A percentile compares a stretch with the other conserved stretches of the same genome.
phyloP scores from a whole-genome alignment of 257 asterid genomes.

The Vinca minor region DNA sequence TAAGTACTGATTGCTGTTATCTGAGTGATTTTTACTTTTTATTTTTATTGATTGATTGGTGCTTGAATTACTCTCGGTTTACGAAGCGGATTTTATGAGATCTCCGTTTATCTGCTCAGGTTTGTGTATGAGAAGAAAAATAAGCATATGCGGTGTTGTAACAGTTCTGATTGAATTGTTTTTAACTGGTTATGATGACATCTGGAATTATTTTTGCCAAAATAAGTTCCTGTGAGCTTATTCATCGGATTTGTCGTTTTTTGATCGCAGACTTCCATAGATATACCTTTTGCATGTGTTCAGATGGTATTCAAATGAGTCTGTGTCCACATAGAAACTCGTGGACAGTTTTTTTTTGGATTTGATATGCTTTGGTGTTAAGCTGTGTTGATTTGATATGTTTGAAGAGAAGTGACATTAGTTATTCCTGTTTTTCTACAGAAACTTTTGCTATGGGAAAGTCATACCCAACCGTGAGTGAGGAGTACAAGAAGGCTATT shows the following conservation, averaged over 20 bases:
- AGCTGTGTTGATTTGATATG: neutral
- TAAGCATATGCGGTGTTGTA: neutral
- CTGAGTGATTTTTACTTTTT: too few species aligned
- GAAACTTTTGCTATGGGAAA: slow-evolving; percentile 51
- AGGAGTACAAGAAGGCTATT: slow-evolving; percentile 62
- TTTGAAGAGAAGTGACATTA: neutral
- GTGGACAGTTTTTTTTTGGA: neutral
- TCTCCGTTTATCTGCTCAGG: neutral
- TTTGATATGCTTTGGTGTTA: neutral
- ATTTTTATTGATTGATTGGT: neutral
- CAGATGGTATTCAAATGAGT: neutral
- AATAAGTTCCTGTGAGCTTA: neutral
- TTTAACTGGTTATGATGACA: neutral
- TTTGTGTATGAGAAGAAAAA: neutral
- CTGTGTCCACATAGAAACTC: neutral
- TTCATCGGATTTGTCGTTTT: neutral
- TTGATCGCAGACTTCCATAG: neutral
- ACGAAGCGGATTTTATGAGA: too few species aligned
- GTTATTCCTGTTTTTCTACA: slow-evolving; percentile 6
- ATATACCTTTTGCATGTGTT: neutral
- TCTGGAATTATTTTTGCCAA: neutral
- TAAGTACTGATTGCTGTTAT: too few species aligned
- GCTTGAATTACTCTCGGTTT: neutral
- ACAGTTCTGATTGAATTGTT: neutral
- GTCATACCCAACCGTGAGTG: slow-evolving; percentile 68